Evolutionary conservation across 495 filamentous ascomycete species (phyloP), one percentile per base, ranked within the genome.

Genomic region (Delitschia confertaspora): DNA sequence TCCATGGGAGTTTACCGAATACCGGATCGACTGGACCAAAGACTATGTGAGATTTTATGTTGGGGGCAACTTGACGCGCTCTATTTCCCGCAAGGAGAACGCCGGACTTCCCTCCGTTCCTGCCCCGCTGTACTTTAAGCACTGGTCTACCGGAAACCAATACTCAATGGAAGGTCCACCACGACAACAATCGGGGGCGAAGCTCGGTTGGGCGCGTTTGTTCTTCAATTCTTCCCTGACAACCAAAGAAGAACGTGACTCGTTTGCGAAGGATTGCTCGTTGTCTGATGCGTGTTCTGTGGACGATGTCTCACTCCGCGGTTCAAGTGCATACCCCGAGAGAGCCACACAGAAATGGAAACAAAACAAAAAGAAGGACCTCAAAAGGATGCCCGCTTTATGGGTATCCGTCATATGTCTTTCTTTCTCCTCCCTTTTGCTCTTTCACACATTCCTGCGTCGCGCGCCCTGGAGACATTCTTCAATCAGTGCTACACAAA

Each of bases 181-280:
- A 1, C 25, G 10, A 18, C 41, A 53, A 17, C 30, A 10, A 9
- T 49, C 65, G 9, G 33, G 39, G 3, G 65, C 64, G 7, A 59
- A 57, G 41, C 35, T 68, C 17, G 61, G 53, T n/a, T 68, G 62
- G 60, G 55, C 56, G 7, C 55, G 65, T 18, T 30, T 61, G 25
- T 68, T 67, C 46, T 68, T 68, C 61, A 68, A 68, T 34, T 62
- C 63, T 7, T 65, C 65, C 16, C 21, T 48, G 9, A 57, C 49
- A 53, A 62, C 44, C 7, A 39, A 57, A 10, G 35, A 47, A 6
- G 40, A 45, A 16, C 56, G 54, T n/a, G 36, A 39, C 17, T 47
- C 47, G 7, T 61, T 58, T 48, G 51, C 49, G 11, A 31, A 40
- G 3, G 42, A 49, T 13, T 68, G 65, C 38, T 20, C 38, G 11